Evolutionary conservation across 192 early-diverging fungal genomes (phyloP).

Genomic region (Spizellomyces sp.): DNA sequence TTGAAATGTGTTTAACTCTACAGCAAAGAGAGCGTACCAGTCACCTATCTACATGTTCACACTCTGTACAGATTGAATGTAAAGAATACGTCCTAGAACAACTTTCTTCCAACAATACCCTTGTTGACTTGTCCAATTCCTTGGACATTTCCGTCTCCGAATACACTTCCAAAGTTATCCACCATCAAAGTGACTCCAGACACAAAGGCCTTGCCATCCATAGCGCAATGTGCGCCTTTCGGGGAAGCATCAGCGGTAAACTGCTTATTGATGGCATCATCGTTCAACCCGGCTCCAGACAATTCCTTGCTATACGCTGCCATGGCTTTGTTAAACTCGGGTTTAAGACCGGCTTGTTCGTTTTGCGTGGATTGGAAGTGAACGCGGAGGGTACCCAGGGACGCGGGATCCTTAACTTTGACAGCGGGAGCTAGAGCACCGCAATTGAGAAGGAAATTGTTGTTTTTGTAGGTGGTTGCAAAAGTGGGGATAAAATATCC

Average conservation of each 20-base stretch:
- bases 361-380: slow-evolving; percentile 31
- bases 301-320: not conserved
- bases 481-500: slow-evolving; percentile 30
- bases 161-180: slow-evolving; percentile 21
- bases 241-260: slow-evolving; percentile 35
- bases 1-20: not conserved
- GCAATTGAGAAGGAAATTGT: slow-evolving; percentile 20
- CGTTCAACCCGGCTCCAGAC: not conserved
- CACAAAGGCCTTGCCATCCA: slow-evolving; percentile 32
- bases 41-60: too few species aligned
- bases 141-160: slow-evolving; percentile 1
- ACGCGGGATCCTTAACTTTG: not conserved
- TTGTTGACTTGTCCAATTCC: slow-evolving; percentile 10
- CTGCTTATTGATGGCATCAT: not conserved
- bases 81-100: not conserved
- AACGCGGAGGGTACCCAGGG: slow-evolving; percentile 11
- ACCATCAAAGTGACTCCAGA: slow-evolving; percentile 36
- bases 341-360: slow-evolving; percentile 25
- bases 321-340: slow-evolving; percentile 19
- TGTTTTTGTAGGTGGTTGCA: slow-evolving; percentile 22
- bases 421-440: slow-evolving; percentile 18
- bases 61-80: too few species aligned
- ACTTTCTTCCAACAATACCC: not conserved
- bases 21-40: not conserved
- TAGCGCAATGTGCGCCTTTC: slow-evolving; percentile 32